These are phyloP conservation scores for Pestalotiopsis sp. DNA, from an alignment of 2,329 filamentous ascomycete genomes.

Conservation along the genomic window DNA sequence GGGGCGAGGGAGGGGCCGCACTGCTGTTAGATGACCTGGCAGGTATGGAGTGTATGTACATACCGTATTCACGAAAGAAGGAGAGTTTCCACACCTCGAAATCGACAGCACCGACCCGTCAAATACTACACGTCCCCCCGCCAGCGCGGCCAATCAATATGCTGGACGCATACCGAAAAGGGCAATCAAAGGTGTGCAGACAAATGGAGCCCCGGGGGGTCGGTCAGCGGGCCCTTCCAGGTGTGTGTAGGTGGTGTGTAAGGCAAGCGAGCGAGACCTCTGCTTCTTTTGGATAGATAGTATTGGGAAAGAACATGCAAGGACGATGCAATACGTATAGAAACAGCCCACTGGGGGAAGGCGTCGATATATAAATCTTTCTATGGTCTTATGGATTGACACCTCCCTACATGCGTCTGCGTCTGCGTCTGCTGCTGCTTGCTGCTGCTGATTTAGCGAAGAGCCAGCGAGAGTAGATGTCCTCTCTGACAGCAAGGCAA, in stretches of 20 bases:
- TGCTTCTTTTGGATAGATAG: no score
- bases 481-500: neutral
- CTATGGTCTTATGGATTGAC: neutral
- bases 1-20: no score
- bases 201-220: neutral
- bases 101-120: neutral
- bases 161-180: neutral
- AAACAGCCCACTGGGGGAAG: neutral
- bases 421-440: no score
- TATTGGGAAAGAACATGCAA: neutral
- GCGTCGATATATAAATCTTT: neutral
- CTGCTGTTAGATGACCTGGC: no score
- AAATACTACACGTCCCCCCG: neutral
- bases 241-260: neutral
- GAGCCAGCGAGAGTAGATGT: neutral
- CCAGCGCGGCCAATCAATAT: slow-evolving; percentile 6
- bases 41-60: no score
- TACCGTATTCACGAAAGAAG: no score
- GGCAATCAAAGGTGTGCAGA: slow-evolving; percentile 1
- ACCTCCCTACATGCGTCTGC: neutral
- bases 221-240: neutral
- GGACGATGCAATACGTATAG: neutral
- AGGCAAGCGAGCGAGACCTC: no score
- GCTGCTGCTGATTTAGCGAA: neutral
- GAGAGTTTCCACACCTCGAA: no score